Percentiles rank a stretch among this genome's conserved stretches.
These are phyloP conservation scores for Wallacemonas sp. DNA, from an alignment of 208 protist genomes.

Conservation along the genomic window DNA sequence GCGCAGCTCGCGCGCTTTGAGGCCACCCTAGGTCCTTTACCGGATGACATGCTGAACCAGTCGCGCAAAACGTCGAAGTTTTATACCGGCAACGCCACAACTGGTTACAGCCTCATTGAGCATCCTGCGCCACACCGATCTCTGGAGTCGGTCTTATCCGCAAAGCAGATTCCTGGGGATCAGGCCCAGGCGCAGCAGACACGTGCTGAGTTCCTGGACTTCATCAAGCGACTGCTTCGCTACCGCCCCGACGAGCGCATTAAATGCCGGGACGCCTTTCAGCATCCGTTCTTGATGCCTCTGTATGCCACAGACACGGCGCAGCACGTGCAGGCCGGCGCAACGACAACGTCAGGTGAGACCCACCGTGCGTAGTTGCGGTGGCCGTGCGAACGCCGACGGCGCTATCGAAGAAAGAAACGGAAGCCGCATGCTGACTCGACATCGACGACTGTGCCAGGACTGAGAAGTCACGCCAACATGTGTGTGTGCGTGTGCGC, in stretches of 20 bases:
- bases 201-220: slow-evolving; percentile 55
- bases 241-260: slow-evolving; percentile 71
- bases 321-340: neutral
- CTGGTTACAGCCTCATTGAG: slow-evolving; percentile 39
- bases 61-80: slow-evolving; percentile 60
- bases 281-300: slow-evolving; percentile 66
- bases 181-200: slow-evolving; percentile 1
- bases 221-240: slow-evolving; percentile 44
- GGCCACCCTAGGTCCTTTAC: slow-evolving; percentile 72
- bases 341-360: too few relatives aligned
- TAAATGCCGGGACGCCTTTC: slow-evolving; percentile 67
- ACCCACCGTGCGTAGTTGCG: too few relatives aligned
- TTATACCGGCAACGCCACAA: slow-evolving; percentile 30
- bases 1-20: slow-evolving; percentile 95
- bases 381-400: too few relatives aligned
- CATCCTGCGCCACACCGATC: slow-evolving; percentile 25
- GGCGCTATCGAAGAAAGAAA: too few relatives aligned
- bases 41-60: slow-evolving; percentile 50
- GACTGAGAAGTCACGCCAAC: too few relatives aligned
- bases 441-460: too few relatives aligned
- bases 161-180: neutral
- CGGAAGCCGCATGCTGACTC: too few relatives aligned
- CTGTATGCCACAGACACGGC: slow-evolving; percentile 38
- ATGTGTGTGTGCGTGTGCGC: too few relatives aligned
- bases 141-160: slow-evolving; percentile 33